phyloP scores from a whole-genome alignment of 23 red algal species.

The Gracilaria gracilis region DNA sequence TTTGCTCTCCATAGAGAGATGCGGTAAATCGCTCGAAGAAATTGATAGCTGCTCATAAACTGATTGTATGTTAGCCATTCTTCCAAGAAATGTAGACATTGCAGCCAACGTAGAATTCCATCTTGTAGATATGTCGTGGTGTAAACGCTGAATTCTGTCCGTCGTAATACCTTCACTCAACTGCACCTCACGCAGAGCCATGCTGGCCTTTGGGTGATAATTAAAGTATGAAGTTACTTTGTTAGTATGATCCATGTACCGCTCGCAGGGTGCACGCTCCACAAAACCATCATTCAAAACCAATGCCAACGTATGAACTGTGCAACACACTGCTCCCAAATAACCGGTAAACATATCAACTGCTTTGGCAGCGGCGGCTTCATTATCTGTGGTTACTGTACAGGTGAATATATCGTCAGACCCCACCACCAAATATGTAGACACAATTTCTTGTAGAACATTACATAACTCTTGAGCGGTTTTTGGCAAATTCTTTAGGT shows the following conservation, averaged over 20 bases:
- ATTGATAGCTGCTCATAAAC: neutral
- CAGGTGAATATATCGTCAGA: neutral
- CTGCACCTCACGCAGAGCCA: neutral
- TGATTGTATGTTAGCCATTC: neutral
- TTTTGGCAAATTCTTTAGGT: neutral
- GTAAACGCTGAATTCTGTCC: neutral
- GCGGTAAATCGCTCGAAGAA: neutral
- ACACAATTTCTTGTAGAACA: neutral
- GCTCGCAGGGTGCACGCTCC: neutral
- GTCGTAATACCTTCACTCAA: neutral
- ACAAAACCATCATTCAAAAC: neutral
- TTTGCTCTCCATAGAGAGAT: neutral
- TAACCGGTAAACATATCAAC: neutral
- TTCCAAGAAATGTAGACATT: neutral
- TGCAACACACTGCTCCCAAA: neutral
- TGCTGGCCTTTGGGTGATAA: neutral
- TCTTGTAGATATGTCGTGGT: neutral
- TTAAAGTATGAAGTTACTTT: neutral
- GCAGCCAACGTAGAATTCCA: neutral
- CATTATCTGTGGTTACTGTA: neutral
- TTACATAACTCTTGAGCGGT: neutral
- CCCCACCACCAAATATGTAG: neutral
- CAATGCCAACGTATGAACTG: neutral
- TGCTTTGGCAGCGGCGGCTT: neutral
- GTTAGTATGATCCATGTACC: neutral